Base-by-base conservation (phyloP, 2,329 filamentous ascomycete species). In the Alternaria incomplexa region DNA sequence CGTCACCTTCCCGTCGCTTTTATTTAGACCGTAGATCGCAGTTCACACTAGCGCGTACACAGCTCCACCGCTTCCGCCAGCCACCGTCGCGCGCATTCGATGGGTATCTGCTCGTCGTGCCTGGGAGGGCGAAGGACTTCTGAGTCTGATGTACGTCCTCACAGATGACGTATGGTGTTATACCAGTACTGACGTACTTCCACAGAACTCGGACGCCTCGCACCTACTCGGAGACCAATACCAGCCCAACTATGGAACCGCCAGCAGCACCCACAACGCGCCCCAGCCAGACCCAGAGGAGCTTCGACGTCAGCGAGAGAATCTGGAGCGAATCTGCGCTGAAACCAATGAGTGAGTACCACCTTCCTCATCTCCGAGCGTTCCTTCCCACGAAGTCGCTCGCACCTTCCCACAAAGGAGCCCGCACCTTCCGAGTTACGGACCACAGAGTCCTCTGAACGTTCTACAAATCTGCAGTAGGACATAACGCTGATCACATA, bases 21-120 rank as follows among this genome's bases (percentile, higher is more conserved):
- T 28, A 20, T 59, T 56, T 63, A 58, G 54, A 45, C 45, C 25
- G 47, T 57, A 50, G 25, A 56, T 3, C 0, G 2, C 5, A 6
- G 17, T 10, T 51, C 30, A 30, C 20, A n/a, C 15, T 26, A 47
- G 17, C 43, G 36, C 58, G 36, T 25, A 17, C 23, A 17, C 55
- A 43, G 44, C 50, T 26, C 46, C 23, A 47, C 58, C 62, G 50
- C 40, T 17, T 10, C 23, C 30, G 20, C 23, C 40, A 22, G 44
- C 40, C 50, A 50, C n/a, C 57, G n/a, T 54, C 50, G 23, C 30
- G 48, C 63, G 57, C 73, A 73, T 73, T 79, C 75, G 73, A 84
- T 85, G 83, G 83, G 83, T 66, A 77, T 83, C 73, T 85, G 83
- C 76, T 77, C 80, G 56, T 85, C 83, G 56, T 85, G 83, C 72